Base-by-base conservation (phyloP, 140 eudicot species). In the Erigeron philadelphicus region DNA sequence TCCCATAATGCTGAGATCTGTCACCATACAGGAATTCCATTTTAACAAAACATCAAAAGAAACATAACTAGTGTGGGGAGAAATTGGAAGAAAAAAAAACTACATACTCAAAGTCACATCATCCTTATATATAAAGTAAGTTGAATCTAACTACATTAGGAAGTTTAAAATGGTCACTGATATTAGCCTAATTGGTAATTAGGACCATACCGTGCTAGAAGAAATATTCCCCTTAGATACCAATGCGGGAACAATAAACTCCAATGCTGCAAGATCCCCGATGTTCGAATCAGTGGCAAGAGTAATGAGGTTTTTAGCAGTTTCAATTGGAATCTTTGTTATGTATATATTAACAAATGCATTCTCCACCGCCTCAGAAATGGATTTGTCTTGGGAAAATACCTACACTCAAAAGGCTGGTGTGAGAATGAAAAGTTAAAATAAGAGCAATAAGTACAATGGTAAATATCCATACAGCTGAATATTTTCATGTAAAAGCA, bases 1-100 rank as follows among this genome's bases (percentile, higher is more conserved):
- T 93, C 98, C 98, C 98, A 93, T 66, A 93, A 76, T 77, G 96
- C 92, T 67, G 96, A 85, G 64, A 93, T 68, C 98, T 93, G 96
- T 60, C 81, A 71, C 61, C 57, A 68, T 25, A 53, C 63, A 69
- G 19, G 18, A 43, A 19, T 19, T 57, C 4, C 11, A 11, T 11
- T 52, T 38, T 9, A 23, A 74, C 11, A 31, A 25, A 13, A 9
- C 55, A 42, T 43, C 6, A 66, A 13, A 25, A 59, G 17, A 66
- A 18, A 19, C 31, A 44, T 15, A 57, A 7, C 54, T 12, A 59
- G n/a, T 48, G 13, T 6, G 6, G 21, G 40, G 58, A 68, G 38
- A 7, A 35, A 35, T 40, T n/a, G 64, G 35, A 21, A 21, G 25
- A 1, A 13, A 18, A 45, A 17, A 17, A 8, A 45, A 46, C 57